Conservation (phyloP, 768 basidiomycete species). For the Cystofilobasidium ferigula region DNA sequence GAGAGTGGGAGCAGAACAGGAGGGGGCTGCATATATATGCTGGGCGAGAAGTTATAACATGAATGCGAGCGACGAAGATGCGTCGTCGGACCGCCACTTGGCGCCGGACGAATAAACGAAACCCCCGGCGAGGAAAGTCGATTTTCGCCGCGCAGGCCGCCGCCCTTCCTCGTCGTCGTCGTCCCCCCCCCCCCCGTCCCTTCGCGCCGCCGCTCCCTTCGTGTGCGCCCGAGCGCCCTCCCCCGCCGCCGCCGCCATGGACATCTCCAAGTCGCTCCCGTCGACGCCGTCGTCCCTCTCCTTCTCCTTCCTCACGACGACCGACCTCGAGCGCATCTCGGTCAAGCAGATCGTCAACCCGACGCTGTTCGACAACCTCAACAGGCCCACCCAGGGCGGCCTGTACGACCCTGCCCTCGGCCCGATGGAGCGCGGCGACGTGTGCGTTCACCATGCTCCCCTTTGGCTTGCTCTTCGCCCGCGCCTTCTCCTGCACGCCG, state of each 20-base stretch:
- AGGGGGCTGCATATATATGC: too few relatives aligned
- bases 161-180: too few relatives aligned
- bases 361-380: constrained; percentile 81
- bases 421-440: constrained; percentile 73
- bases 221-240: background rate
- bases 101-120: too few relatives aligned
- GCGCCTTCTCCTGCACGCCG: background rate
- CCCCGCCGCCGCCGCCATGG: constrained; percentile 44
- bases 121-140: too few relatives aligned
- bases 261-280: constrained; percentile 80
- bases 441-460: constrained; percentile 49
- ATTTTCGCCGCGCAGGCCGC: too few relatives aligned
- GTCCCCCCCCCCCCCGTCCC: too few relatives aligned
- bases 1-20: too few relatives aligned
- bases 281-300: constrained; percentile 72
- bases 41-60: too few relatives aligned
- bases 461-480: background rate
- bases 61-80: too few relatives aligned
- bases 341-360: constrained; percentile 95
- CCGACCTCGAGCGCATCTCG: constrained; percentile 85
- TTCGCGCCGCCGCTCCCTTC: background rate
- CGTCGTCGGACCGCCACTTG: too few relatives aligned
- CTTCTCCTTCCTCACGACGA: constrained; percentile 80
- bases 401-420: constrained; percentile 93
- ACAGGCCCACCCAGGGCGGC: constrained; percentile 79